Conservation (phyloP, 257 asterid genomes). For the Ajuga chamaepitys region DNA sequence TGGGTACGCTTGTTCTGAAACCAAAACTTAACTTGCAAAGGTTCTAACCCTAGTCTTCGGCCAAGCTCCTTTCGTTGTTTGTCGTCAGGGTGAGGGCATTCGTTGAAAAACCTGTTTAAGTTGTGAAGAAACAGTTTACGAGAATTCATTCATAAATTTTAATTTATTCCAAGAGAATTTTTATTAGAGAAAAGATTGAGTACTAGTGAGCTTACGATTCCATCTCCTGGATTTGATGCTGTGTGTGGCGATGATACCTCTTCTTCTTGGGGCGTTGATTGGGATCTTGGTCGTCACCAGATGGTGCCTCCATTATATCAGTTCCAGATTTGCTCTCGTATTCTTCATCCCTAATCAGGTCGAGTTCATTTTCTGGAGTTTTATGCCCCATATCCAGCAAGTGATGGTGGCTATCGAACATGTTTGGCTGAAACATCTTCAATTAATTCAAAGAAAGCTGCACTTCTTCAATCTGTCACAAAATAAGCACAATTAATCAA, state of each 20-base stretch:
- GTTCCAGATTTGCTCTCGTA: slow-evolving; percentile 61
- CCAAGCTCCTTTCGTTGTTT: slow-evolving; percentile 92
- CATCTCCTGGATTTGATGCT: slow-evolving; percentile 70
- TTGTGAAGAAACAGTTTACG: no score
- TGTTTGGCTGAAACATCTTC: slow-evolving; percentile 61
- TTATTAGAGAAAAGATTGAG: no score
- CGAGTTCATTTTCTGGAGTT: slow-evolving; percentile 50
- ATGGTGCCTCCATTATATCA: slow-evolving; percentile 55
- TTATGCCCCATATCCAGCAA: slow-evolving; percentile 51
- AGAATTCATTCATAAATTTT: not conserved
- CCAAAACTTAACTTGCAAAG: slow-evolving; percentile 93
- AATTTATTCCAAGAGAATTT: not conserved
- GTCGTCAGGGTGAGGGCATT: slow-evolving; percentile 94
- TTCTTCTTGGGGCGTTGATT: slow-evolving; percentile 66
- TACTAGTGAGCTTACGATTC: slow-evolving; percentile 42
- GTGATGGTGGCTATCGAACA: slow-evolving; percentile 59
- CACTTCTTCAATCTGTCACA: slow-evolving; percentile 14
- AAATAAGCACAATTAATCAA: not conserved
- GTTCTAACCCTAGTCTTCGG: slow-evolving; percentile 59
- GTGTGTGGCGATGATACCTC: slow-evolving; percentile 72
- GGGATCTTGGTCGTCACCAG: slow-evolving; percentile 66
- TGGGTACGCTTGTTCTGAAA: slow-evolving; percentile 93
- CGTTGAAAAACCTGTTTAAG: slow-evolving; percentile 60
- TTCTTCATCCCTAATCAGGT: slow-evolving; percentile 47
- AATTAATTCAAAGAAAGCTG: not conserved